phyloP scores from a whole-genome alignment of 2,329 filamentous ascomycete species.

The Fragosphaeria purpurea region DNA sequence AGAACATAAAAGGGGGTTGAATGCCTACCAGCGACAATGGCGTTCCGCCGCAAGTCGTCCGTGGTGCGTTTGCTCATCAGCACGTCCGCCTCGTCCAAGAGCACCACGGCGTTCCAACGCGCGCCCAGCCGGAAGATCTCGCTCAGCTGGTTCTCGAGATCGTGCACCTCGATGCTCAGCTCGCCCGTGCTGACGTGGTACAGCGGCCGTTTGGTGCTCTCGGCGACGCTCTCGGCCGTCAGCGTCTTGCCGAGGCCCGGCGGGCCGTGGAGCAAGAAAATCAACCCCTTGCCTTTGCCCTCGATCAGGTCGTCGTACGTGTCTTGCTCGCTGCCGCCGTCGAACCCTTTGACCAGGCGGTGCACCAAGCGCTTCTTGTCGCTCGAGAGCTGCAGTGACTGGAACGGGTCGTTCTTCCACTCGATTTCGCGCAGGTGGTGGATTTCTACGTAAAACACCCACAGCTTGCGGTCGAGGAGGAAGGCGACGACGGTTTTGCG shows the following conservation, averaged over 20 bases:
- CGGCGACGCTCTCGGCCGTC: slow-evolving; percentile 33
- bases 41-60: slow-evolving; percentile 28
- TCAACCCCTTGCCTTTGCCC: slow-evolving; percentile 3
- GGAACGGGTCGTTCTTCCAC: slow-evolving; percentile 2
- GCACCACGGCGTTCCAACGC: slow-evolving; percentile 59
- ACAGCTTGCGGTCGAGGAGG: slow-evolving; percentile 3
- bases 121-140: slow-evolving; percentile 65
- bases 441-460: slow-evolving; percentile 1
- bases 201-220: slow-evolving; percentile 37
- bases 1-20: too few relatives aligned
- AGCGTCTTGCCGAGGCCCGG: slow-evolving; percentile 4
- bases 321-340: slow-evolving; percentile 1
- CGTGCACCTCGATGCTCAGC: slow-evolving; percentile 55
- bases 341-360: slow-evolving; percentile 1
- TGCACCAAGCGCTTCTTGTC: slow-evolving; percentile 3
- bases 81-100: slow-evolving; percentile 59
- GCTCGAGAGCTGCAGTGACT: slow-evolving; percentile 1
- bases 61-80: slow-evolving; percentile 12
- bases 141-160: slow-evolving; percentile 55
- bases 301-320: slow-evolving; percentile 5
- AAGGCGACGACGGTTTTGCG: slow-evolving; percentile 1
- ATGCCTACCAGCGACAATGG: slow-evolving; percentile 2
- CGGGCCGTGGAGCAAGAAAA: slow-evolving; percentile 3
- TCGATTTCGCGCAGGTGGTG: slow-evolving; percentile 2
- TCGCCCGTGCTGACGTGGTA: slow-evolving; percentile 54